Base-by-base conservation (phyloP, 768 basidiomycete species). In the Leccinum subgranulosum region DNA sequence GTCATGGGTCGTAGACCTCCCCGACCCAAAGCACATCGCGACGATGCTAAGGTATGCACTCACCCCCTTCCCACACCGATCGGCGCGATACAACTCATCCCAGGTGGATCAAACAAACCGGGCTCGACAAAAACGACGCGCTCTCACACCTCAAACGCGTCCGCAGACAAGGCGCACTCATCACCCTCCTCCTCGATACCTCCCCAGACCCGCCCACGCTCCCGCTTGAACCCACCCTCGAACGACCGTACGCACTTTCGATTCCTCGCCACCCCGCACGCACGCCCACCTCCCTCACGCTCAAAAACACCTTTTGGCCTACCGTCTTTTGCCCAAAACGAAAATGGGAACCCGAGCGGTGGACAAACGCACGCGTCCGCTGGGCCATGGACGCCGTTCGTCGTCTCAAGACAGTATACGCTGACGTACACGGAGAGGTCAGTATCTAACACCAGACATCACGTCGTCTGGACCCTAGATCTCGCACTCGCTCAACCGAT, bases 291-390 rank as follows among this genome's bases (percentile, higher is more conserved):
- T 88, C 93, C 7, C 76, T 92, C 21, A 69, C 72, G 45, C 68
- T 84, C 33, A 94, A 95, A 73, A 80, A 81, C 39, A 70, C 80
- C 1, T 73, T 91, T n/a, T 98, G 96, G 96, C 96, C 96, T 8
- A 90, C 90, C 11, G 74, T 85, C 14, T 92, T 84, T 63, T 78
- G 85, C 4, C 90, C 90, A 0, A 80, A 81, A 33, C 79, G 84
- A 59, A 90, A 84, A 66, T 83, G 81, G 64, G 87, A 90, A 57
- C 72, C 76, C 1, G 83, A 87, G 58, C 74, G 75, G 6, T 92
- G 93, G 90, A 81, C 86, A 4, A 71, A 76, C 27, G 84, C 79
- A 0, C 83, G 84, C 55, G 76, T 84, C 36, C 78, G 75, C 14
- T 97, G 96, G 95, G 88, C 93, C 2, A 79, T 79, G 64, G 76